Conservation (phyloP, 768 basidiomycete genomes). For the Auricularia auricula-judae region DNA sequence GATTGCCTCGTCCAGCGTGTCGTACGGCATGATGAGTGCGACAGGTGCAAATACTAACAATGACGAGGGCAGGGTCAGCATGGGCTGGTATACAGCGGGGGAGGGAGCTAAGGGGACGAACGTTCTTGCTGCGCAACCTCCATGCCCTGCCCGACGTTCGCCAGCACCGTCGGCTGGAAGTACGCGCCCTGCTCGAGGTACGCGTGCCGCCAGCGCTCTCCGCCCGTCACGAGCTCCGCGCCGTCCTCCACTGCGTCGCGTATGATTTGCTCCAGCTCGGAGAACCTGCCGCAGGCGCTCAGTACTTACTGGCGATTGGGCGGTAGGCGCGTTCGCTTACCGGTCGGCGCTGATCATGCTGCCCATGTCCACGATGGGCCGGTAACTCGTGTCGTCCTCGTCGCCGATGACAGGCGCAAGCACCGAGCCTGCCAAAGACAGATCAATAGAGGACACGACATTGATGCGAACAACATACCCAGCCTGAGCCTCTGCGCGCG, state of each 20-base stretch:
- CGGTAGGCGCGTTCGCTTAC: background rate
- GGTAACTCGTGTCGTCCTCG: conserved; percentile 40
- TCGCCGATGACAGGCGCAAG: conserved; percentile 30
- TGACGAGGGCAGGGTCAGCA: conserved; percentile 1
- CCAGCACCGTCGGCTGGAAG: conserved; percentile 81
- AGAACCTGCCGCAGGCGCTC: conserved; percentile 27
- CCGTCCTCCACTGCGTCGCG: conserved; percentile 58
- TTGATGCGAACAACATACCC: conserved; percentile 15
- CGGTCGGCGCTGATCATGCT: conserved; percentile 73
- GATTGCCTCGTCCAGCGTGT: conserved; percentile 74
- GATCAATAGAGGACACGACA: too few species aligned
- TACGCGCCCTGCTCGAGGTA: conserved; percentile 66
- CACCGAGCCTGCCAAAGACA: conserved; percentile 35
- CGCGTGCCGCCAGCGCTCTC: conserved; percentile 50
- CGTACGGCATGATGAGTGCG: conserved; percentile 76
- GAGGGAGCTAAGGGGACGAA: conserved; percentile 26
- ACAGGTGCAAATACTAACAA: conserved; percentile 82
- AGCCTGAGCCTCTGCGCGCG: conserved; percentile 60
- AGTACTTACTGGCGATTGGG: too few species aligned
- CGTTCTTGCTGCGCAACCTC: conserved; percentile 73
- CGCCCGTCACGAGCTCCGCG: conserved; percentile 50
- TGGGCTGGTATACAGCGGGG: background rate
- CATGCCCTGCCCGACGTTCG: conserved; percentile 59
- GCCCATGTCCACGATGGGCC: conserved; percentile 72
- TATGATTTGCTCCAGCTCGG: conserved; percentile 56